Evolutionary conservation across 2,329 filamentous ascomycete genomes (phyloP), one percentile per base, ranked within the genome.

Genomic region (Dothistroma septosporum): DNA sequence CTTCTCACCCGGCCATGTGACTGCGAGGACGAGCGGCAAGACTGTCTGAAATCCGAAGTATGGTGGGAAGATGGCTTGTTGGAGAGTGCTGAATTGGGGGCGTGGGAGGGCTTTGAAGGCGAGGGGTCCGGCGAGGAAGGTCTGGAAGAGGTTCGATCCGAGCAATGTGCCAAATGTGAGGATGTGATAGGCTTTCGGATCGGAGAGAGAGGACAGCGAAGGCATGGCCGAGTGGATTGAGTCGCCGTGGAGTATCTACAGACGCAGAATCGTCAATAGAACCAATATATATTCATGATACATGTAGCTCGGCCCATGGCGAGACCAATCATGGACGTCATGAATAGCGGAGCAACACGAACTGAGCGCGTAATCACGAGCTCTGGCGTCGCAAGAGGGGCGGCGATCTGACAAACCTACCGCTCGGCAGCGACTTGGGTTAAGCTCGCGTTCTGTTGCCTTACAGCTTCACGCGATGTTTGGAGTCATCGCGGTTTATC

Each of bases 1-100:
- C 58, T 68, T 71, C 49, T 81, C 82, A n/a, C 84, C 86, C 6
- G 92, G 92, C 72, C 91, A 93, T 4, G 93, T 97, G 58, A 95
- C 73, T 21, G 89, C 87, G 19, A 97, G 79, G 22, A 90, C 72
- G 16, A 88, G 75, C 0, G 94, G 91, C 0, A 93, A 79, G 6
- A 83, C 81, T 4, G 91, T 87, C 78, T 97, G 93, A 60, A 97
- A 79, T 50, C 85, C 81, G 75, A 97, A 97, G 81, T 96, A 99
- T 69, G 91, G 82, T 35, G 91, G 91, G 78, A 97, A 96, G 57
- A 92, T 85, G 64, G 85, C 85, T 66, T 86, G 83, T 76, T 97
- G 93, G 33, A 97, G 83, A 19, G 86, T 82, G 28, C 88, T 85
- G 79, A 99, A 97, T 73, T 91, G 86, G 0, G 90, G 85, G 28